Percentiles rank a stretch among this genome's conserved stretches.
Evolutionary conservation across 2,329 filamentous ascomycete species (phyloP).

Genomic region (Zalaria obscura): DNA sequence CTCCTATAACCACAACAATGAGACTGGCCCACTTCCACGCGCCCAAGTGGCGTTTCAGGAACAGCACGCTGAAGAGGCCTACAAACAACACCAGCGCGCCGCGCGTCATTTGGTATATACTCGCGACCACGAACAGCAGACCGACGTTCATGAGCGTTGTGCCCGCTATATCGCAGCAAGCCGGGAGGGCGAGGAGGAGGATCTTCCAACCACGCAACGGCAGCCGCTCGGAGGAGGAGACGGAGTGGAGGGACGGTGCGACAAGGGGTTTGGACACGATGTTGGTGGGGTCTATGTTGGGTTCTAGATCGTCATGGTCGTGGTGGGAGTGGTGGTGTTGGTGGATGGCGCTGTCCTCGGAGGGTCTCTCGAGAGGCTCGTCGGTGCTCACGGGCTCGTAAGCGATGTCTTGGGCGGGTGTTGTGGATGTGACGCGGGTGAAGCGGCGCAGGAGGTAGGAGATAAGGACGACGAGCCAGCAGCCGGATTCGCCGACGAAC

Average conservation of each 20-base stretch:
- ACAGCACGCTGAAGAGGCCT: constrained; percentile 84
- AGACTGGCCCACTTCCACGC: constrained; percentile 90
- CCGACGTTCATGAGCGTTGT: constrained; percentile 97
- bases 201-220: constrained; percentile 58
- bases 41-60: constrained; percentile 64
- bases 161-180: constrained; percentile 84
- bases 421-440: background rate
- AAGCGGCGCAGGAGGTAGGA: constrained; percentile 50
- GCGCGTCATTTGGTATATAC: constrained; percentile 97
- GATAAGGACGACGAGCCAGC: constrained; percentile 75
- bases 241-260: constrained; percentile 14
- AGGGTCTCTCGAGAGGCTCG: constrained; percentile 1
- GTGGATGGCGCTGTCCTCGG: background rate
- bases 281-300: constrained; percentile 21
- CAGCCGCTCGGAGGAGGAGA: constrained; percentile 24
- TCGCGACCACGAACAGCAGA: constrained; percentile 81
- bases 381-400: constrained; percentile 7
- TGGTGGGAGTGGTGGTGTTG: background rate
- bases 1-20: constrained; percentile 73
- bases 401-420: background rate
- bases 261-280: constrained; percentile 37
- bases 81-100: constrained; percentile 93
- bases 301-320: constrained; percentile 3
- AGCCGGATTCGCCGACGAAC: constrained; percentile 93
- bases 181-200: constrained; percentile 65